Base-by-base conservation (phyloP, 495 filamentous ascomycete species). In the Penicillium flavigenum region DNA sequence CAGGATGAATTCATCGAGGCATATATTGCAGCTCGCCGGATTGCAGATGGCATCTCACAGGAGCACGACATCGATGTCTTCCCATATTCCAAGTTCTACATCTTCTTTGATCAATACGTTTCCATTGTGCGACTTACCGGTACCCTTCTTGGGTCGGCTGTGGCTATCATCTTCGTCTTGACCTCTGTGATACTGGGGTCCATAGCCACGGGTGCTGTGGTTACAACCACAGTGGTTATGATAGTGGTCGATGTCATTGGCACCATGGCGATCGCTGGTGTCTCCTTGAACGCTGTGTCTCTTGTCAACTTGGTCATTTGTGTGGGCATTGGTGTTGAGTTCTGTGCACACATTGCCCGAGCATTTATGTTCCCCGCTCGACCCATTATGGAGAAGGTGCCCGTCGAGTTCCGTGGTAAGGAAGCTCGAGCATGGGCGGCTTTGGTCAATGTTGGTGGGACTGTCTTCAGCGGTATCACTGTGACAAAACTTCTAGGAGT, bases 291-390 rank as follows among this genome's bases (percentile, higher is more conserved):
- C 63, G 95, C 94, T 16, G 90, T 98, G 38, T 91, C 88, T 12
- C 83, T 98, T n/a, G 94, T 98, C 64, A 98, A 98, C 70, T 73
- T 98, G 47, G 87, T 98, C 60, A 98, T 98, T 63, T 96, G 91
- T 66, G 89, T 98, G 27, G 94, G 94, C 52, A 98, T 98, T 64
- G 84, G 83, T 19, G 93, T 98, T 45, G 94, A 98, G 71, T 98
- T 98, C 67, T 98, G 95, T 74, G 94, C 95, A 2, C 94, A 98
- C 67, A 88, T 98, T 60, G 95, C 94, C 0, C 85, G 94, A 9
- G 94, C 95, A 12, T 98, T 96, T 79, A 92, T 89, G 82, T 96
- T 97, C 79, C 94, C 94, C 0, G 84, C 85, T 0, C 79, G 84
- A 0, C 77, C 79, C 9, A 84, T 95, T 29, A 83, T 96, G 76